Base-by-base conservation (phyloP, 305 asterid genomes). In the Fraxinus sp. region DNA sequence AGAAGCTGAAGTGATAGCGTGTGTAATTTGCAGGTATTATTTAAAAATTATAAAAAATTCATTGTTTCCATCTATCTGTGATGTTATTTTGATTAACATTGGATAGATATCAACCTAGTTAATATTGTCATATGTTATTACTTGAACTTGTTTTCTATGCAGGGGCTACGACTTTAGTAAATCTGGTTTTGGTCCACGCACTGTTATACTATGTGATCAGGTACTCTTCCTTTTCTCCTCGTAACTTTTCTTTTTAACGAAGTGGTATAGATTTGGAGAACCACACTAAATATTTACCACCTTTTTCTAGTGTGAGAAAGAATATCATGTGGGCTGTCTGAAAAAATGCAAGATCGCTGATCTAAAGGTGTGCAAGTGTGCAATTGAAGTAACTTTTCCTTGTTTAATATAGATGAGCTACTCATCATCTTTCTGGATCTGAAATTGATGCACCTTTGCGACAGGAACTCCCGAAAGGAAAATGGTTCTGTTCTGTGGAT, bases 101-200 rank as follows among this genome's bases (percentile, higher is more conserved):
- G 18, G 70, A 72, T 80, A 52, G 74, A 49, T 30, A 46, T 20
- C 64, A 33, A 41, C 74, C 22, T 62, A 8, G 59, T 41, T 46
- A 64, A 8, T 77, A 20, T 74, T 37, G 57, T 16, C 0, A 22
- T 73, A 62, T 78, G 83, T 66, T 84, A 33, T 79, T n/a, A 30
- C 22, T 22, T 81, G 49, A 49, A 84, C 6, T 32, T 80, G 59
- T 59, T 79, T 55, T 84, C 22, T 79, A 36, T 72, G 85, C 96
- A 97, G 99, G 87, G 98, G 95, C 82, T 91, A 93, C 64, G 99
- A 97, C 90, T 97, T 91, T 74, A 97, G 98, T 89, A 92, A 93
- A 88, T 87, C 97, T 83, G 99, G 99, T 79, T 97, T 97, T 92
- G 99, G 98, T 81, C 98, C 98, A 72, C 98, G 98, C 72, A 97